Evolutionary conservation across 192 early-diverging fungal species (phyloP).

Genomic region (Gaertneriomyces semiglobifer): DNA sequence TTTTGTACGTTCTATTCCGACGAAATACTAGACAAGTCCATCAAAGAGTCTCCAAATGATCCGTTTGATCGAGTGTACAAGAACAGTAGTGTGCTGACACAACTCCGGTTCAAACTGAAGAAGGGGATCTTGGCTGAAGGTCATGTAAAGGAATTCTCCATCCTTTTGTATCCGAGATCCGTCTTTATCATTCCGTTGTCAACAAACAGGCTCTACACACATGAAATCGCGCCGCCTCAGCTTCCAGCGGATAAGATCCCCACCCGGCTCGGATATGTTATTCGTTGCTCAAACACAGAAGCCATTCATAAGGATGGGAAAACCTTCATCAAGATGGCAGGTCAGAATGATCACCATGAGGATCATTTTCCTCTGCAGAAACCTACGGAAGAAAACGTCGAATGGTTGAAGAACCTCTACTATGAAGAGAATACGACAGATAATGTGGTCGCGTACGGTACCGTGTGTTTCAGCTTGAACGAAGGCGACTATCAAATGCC

Average conservation of each 20-base stretch:
- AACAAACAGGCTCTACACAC: too few species aligned
- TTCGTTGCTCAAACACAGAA: conserved; percentile 5
- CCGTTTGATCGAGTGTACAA: conserved; percentile 7
- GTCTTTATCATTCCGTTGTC: too few species aligned
- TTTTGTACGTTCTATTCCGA: conserved; percentile 19
- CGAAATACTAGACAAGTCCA: background rate
- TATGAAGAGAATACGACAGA: conserved; percentile 1
- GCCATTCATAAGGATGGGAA: background rate
- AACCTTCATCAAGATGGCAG: background rate
- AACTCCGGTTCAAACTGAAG: too few species aligned
- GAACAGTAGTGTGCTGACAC: conserved; percentile 7
- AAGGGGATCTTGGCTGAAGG: too few species aligned
- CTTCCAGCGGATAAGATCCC: background rate
- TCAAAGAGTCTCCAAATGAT: background rate
- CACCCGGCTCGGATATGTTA: conserved; percentile 7
- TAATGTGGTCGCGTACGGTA: background rate
- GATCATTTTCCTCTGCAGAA: background rate
- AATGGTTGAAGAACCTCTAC: background rate
- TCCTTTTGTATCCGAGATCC: too few species aligned
- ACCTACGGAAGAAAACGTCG: background rate
- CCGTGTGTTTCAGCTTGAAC: conserved; percentile 4
- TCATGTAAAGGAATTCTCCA: too few species aligned
- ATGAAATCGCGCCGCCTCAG: background rate
- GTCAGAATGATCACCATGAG: background rate
- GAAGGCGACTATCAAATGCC: background rate